phyloP scores from a whole-genome alignment of 768 basidiomycete species.

The Boletus edulis region DNA sequence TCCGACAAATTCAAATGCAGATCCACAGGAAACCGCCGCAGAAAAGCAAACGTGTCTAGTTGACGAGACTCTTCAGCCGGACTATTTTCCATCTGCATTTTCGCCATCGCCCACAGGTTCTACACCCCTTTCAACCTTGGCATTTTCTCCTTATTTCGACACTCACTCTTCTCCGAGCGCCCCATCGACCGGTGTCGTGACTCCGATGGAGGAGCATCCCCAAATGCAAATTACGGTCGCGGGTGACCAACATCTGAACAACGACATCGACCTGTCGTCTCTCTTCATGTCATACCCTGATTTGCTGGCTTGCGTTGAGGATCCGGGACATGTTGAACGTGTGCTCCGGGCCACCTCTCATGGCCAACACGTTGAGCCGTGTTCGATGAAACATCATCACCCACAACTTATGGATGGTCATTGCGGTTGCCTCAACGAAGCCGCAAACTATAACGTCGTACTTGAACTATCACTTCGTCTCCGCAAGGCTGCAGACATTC shows the following conservation, averaged over 20 bases:
- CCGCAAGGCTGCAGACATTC: slow-evolving; percentile 55
- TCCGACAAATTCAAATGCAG: background rate
- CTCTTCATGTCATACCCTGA: slow-evolving; percentile 38
- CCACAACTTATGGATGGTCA: slow-evolving; percentile 32
- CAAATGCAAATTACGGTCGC: slow-evolving; percentile 30
- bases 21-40: slow-evolving; percentile 4
- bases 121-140: slow-evolving; percentile 7
- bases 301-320: slow-evolving; percentile 17
- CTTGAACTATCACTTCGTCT: slow-evolving; percentile 66
- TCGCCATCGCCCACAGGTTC: slow-evolving; percentile 33
- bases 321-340: slow-evolving; percentile 8
- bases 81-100: slow-evolving; percentile 30
- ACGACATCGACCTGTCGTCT: slow-evolving; percentile 43
- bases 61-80: slow-evolving; percentile 13
- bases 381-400: slow-evolving; percentile 14
- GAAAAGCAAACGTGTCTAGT: slow-evolving; percentile 1
- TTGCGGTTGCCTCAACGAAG: slow-evolving; percentile 59
- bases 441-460: slow-evolving; percentile 51
- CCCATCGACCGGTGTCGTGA: slow-evolving; percentile 36
- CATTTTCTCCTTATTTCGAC: slow-evolving; percentile 19
- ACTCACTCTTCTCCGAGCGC: slow-evolving; percentile 26
- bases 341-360: background rate
- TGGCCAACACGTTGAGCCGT: slow-evolving; percentile 4
- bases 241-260: slow-evolving; percentile 24
- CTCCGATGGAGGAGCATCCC: slow-evolving; percentile 45